Evolutionary conservation across 148 eudicot genomes (phyloP).

Genomic region (Fallopia convolvulus): DNA sequence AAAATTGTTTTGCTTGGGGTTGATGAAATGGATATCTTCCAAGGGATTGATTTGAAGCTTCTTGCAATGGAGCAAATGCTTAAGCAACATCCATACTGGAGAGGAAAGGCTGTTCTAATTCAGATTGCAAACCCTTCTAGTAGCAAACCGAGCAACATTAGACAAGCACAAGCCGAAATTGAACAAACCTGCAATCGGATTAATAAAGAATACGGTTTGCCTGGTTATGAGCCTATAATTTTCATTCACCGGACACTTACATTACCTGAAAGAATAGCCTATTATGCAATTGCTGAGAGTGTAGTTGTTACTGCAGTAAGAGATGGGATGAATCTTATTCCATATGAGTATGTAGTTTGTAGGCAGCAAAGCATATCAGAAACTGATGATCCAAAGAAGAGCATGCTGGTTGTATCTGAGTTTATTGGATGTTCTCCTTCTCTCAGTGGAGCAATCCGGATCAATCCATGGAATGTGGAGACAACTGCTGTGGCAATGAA

Average conservation of each 20-base stretch:
- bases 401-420: slow-evolving; percentile 34
- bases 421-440: slow-evolving; percentile 40
- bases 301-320: slow-evolving; percentile 40
- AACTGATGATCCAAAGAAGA: slow-evolving; percentile 23
- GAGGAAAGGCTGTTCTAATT: slow-evolving; percentile 30
- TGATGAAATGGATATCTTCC: slow-evolving; percentile 34
- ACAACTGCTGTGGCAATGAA: slow-evolving; percentile 31
- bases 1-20: slow-evolving; percentile 34
- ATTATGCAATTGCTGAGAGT: slow-evolving; percentile 28
- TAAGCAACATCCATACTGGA: slow-evolving; percentile 27
- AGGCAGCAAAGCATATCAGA: slow-evolving; percentile 24
- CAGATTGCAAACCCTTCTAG: slow-evolving; percentile 30
- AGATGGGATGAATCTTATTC: slow-evolving; percentile 37
- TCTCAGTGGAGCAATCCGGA: slow-evolving; percentile 35
- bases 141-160: slow-evolving; percentile 16
- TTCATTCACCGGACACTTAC: slow-evolving; percentile 22
- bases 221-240: slow-evolving; percentile 32
- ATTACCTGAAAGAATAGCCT: slow-evolving; percentile 29
- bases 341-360: slow-evolving; percentile 33
- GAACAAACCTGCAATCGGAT: slow-evolving; percentile 25
- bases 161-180: slow-evolving; percentile 26
- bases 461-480: slow-evolving; percentile 40
- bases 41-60: slow-evolving; percentile 35
- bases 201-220: slow-evolving; percentile 25
- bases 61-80: slow-evolving; percentile 36